These are phyloP conservation scores for Trametes coccinea DNA, from an alignment of 768 basidiomycete species.

Conservation along the genomic window DNA sequence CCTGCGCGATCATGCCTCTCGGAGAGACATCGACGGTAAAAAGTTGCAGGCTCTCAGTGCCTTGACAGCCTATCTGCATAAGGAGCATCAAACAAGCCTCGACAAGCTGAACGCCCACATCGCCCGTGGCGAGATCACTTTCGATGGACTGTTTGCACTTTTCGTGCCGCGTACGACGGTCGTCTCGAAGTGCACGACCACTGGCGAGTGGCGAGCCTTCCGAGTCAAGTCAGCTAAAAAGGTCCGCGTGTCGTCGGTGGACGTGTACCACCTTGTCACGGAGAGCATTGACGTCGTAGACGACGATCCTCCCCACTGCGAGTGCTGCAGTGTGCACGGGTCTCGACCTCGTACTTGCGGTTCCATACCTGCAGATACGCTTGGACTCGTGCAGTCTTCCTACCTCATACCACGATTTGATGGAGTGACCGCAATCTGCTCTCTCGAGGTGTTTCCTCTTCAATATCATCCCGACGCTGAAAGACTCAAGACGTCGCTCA, in stretches of 20 bases:
- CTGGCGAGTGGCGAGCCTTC: conserved; percentile 51
- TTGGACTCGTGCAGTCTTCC: conserved; percentile 40
- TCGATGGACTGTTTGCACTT: conserved; percentile 50
- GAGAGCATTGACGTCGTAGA: conserved; percentile 52
- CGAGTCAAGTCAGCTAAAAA: conserved; percentile 42
- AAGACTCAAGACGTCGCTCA: conserved; percentile 41
- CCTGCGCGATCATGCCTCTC: conserved; percentile 38
- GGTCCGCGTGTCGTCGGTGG: conserved; percentile 37
- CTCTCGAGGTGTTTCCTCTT: conserved; percentile 53
- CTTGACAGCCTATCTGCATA: conserved; percentile 45
- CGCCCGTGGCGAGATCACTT: conserved; percentile 57
- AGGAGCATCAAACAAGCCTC: conserved; percentile 51
- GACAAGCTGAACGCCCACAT: conserved; percentile 47
- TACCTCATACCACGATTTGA: conserved; percentile 40
- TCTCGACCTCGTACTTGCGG: background rate
- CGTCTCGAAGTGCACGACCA: conserved; percentile 54
- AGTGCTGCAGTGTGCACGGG: background rate
- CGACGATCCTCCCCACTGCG: conserved; percentile 30
- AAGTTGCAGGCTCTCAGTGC: conserved; percentile 38
- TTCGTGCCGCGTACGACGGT: conserved; percentile 52
- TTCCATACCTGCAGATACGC: conserved; percentile 31
- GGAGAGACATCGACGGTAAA: conserved; percentile 37
- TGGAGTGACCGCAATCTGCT: conserved; percentile 50
- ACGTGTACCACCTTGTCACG: conserved; percentile 46
- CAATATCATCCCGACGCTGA: conserved; percentile 46